Evolutionary conservation across 345 rosid species (phyloP).

Genomic region (Brassica nigra): DNA sequence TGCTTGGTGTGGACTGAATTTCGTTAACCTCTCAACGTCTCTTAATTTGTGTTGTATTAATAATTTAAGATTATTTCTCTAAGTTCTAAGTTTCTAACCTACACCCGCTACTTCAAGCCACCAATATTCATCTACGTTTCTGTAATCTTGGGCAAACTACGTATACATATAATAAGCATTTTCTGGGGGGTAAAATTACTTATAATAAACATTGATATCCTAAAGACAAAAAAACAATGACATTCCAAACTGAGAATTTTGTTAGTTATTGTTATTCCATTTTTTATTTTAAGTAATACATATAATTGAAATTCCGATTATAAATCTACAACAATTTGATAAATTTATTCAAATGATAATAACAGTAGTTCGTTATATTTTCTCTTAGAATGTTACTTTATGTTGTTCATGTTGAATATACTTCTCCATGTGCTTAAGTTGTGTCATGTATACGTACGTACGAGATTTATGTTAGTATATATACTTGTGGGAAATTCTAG

Average conservation of each 20-base stretch:
- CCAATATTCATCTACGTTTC: conserved; percentile 42
- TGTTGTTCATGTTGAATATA: not conserved
- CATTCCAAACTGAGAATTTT: not conserved
- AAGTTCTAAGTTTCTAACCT: conserved; percentile 52
- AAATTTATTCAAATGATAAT: not conserved
- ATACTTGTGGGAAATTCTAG: not conserved
- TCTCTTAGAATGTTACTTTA: not conserved
- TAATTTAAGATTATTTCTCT: conserved; percentile 49
- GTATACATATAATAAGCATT: not conserved
- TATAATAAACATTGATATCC: not conserved
- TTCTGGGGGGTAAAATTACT: no score
- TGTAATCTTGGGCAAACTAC: conserved; percentile 17
- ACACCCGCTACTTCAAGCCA: conserved; percentile 47
- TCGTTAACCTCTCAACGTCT: conserved; percentile 83
- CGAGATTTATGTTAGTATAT: not conserved
- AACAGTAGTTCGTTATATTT: not conserved
- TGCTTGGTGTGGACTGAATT: conserved; percentile 64
- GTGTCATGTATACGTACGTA: not conserved
- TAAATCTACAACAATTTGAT: not conserved
- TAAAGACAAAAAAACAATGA: not conserved
- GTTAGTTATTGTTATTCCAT: not conserved
- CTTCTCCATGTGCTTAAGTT: not conserved
- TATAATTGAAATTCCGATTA: not conserved
- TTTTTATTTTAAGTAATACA: not conserved
- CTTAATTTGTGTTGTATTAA: conserved; percentile 9